phyloP scores from a whole-genome alignment of 148 eudicot genomes.

The Spergularia bocconei region DNA sequence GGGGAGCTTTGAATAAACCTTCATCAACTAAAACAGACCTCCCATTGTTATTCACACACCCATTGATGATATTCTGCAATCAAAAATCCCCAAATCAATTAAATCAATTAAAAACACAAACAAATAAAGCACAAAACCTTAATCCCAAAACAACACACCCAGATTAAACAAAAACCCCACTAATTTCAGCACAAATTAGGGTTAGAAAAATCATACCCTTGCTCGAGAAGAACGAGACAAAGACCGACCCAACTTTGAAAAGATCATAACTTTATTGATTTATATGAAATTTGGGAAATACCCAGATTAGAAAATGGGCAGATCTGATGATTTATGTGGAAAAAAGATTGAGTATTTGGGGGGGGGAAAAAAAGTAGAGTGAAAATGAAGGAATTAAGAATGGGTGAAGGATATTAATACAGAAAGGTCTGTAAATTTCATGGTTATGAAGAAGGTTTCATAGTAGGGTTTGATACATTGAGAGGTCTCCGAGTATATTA shows the following conservation, averaged over 20 bases:
- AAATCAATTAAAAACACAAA: background rate
- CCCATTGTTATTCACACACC: conserved; percentile 31
- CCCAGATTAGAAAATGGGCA: conserved; percentile 22
- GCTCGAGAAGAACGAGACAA: conserved; percentile 47
- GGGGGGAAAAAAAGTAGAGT: background rate
- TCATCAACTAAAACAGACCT: conserved; percentile 34
- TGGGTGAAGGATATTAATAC: conserved; percentile 27
- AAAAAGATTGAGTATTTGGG: background rate
- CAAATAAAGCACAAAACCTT: conserved; percentile 2
- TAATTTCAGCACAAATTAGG: background rate
- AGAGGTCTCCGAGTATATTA: background rate
- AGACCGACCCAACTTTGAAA: conserved; percentile 50
- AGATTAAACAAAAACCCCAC: background rate
- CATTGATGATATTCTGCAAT: conserved; percentile 58
- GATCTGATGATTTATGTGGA: conserved; percentile 20
- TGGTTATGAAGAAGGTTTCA: conserved; percentile 18
- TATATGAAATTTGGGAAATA: background rate
- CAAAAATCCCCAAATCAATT: background rate
- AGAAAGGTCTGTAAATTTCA: conserved; percentile 22
- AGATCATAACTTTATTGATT: conserved; percentile 34
- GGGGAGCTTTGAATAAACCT: conserved; percentile 22
- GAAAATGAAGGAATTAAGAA: background rate
- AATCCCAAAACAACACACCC: background rate
- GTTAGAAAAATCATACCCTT: conserved; percentile 29
- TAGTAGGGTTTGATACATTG: conserved; percentile 9